phyloP scores from a whole-genome alignment of 306 rosid genomes.

The Quercus alba region DNA sequence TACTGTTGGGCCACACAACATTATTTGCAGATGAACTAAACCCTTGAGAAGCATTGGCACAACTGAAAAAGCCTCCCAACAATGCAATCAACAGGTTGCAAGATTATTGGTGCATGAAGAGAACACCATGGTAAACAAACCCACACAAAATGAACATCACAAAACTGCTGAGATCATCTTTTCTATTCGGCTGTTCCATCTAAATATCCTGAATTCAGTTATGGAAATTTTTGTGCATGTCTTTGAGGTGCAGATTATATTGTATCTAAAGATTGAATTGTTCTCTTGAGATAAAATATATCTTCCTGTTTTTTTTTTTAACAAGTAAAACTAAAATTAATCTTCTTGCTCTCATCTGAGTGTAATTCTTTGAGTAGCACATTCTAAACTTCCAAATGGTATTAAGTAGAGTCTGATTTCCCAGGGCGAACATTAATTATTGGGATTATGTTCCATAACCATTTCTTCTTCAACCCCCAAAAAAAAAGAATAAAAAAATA shows the following conservation, averaged over 20 bases:
- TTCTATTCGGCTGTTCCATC: background rate
- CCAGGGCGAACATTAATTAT: background rate
- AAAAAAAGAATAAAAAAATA: background rate
- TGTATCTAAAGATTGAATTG: too few species aligned
- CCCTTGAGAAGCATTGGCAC: background rate
- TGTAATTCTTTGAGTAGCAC: background rate
- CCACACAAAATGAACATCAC: background rate
- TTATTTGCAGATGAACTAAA: background rate
- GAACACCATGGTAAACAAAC: background rate
- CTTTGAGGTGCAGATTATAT: background rate
- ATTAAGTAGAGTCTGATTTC: background rate
- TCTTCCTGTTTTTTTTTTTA: background rate
- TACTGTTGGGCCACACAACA: conserved; percentile 7
- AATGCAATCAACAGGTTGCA: background rate
- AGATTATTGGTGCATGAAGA: background rate
- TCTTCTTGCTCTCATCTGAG: background rate
- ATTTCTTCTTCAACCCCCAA: background rate
- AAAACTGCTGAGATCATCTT: background rate
- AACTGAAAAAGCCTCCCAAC: background rate
- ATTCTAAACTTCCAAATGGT: background rate
- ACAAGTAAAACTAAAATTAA: background rate
- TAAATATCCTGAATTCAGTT: background rate
- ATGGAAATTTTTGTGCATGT: background rate
- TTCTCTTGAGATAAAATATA: background rate
- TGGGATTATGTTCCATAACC: background rate